Conservation (phyloP, 768 basidiomycete species). For the Wakefieldia striispora region DNA sequence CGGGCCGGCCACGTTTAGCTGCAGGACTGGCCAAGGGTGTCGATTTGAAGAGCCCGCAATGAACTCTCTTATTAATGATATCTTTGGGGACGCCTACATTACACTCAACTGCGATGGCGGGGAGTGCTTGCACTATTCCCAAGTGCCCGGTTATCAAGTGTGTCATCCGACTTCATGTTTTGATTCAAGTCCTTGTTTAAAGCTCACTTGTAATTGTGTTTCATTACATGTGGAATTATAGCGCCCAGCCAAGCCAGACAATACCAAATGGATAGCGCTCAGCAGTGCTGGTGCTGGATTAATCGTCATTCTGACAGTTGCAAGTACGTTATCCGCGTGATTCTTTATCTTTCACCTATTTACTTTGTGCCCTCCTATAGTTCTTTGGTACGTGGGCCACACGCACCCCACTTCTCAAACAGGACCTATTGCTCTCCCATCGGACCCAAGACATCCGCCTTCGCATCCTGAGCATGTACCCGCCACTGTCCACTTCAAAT, state of each 20-base stretch:
- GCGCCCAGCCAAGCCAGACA: constrained; percentile 81
- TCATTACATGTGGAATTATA: constrained; percentile 23
- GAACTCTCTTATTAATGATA: constrained; percentile 90
- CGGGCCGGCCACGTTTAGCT: constrained; percentile 87
- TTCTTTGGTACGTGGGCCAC: constrained; percentile 91
- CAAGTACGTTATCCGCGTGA: constrained; percentile 39
- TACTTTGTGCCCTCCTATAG: constrained; percentile 33
- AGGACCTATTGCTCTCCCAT: constrained; percentile 82
- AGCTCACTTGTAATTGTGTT: not conserved
- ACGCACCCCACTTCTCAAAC: constrained; percentile 44
- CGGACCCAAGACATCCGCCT: constrained; percentile 63
- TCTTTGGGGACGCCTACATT: constrained; percentile 92
- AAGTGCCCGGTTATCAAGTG: constrained; percentile 91
- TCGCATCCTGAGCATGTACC: constrained; percentile 79
- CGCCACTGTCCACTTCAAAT: constrained; percentile 87
- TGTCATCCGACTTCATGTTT: not conserved
- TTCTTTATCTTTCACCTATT: not conserved
- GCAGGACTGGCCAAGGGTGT: constrained; percentile 69
- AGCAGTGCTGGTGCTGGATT: constrained; percentile 78
- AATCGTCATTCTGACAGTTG: constrained; percentile 67
- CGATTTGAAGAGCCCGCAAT: constrained; percentile 95
- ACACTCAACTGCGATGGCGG: constrained; percentile 84
- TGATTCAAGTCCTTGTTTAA: not conserved
- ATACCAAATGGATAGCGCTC: constrained; percentile 76
- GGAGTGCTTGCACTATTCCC: constrained; percentile 90